Evolutionary conservation across 768 basidiomycete genomes (phyloP).

Genomic region (Rhodosporidiobolus sp.): DNA sequence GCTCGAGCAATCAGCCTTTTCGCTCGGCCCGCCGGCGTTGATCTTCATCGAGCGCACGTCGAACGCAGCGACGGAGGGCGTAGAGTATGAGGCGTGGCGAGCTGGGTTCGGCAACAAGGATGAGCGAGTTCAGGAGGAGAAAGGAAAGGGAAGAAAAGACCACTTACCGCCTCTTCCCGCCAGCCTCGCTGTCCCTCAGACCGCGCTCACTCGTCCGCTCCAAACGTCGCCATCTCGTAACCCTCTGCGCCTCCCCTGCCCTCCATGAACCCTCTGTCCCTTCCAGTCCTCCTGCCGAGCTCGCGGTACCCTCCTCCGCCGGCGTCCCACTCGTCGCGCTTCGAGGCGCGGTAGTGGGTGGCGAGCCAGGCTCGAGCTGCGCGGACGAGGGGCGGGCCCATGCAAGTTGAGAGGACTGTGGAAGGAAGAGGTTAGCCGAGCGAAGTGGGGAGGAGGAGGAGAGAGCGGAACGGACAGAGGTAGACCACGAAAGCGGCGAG

Average conservation of each 20-base stretch:
- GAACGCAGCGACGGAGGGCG: background rate
- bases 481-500: background rate
- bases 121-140: too few species aligned
- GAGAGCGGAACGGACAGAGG: background rate
- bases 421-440: background rate
- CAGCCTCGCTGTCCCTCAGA: too few species aligned
- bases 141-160: too few species aligned
- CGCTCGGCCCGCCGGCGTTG: conserved; percentile 39
- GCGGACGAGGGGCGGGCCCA: conserved; percentile 10
- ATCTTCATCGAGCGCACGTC: conserved; percentile 28
- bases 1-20: conserved; percentile 39
- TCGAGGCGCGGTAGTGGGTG: conserved; percentile 2
- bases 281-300: background rate
- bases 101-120: too few species aligned
- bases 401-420: conserved; percentile 14
- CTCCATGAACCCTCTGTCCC: conserved; percentile 7
- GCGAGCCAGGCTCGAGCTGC: background rate
- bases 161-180: too few species aligned
- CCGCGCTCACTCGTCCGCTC: background rate
- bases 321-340: conserved; percentile 16
- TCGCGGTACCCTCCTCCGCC: conserved; percentile 23
- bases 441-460: background rate
- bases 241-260: conserved; percentile 23
- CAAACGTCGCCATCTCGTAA: conserved; percentile 28
- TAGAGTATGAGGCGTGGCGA: too few species aligned